Percentiles rank a stretch among this genome's conserved stretches.
Conservation (phyloP, 2,329 filamentous ascomycete species). For the Botrytis porri region DNA sequence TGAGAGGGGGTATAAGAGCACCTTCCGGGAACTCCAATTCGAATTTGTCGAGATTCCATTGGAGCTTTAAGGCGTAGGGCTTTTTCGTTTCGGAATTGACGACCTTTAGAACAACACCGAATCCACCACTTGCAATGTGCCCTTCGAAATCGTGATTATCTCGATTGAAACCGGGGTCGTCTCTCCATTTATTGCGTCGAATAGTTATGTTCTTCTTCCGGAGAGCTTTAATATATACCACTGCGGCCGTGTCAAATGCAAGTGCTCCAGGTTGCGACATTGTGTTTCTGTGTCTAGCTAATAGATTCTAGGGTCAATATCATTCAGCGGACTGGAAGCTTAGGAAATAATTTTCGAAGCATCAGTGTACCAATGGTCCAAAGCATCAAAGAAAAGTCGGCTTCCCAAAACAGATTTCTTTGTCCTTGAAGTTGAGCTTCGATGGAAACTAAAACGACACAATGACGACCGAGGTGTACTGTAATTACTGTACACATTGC, state of each 20-base stretch:
- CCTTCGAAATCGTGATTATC: not conserved
- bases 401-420: not conserved
- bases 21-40: not conserved
- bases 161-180: not conserved
- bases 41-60: not conserved
- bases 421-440: not conserved
- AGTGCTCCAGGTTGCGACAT: not conserved
- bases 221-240: not conserved
- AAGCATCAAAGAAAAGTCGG: not conserved
- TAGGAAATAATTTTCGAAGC: not conserved
- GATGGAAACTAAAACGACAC: not conserved
- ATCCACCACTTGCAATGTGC: not conserved
- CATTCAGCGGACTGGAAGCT: not conserved
- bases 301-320: not conserved
- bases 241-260: not conserved
- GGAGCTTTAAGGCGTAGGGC: constrained; percentile 11
- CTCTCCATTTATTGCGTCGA: constrained; percentile 7
- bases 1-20: not conserved
- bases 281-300: not conserved
- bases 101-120: not conserved
- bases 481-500: not conserved
- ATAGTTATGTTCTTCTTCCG: not conserved
- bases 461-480: not conserved
- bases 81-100: not conserved
- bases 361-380: not conserved